Conservation (phyloP, 2,329 filamentous ascomycete genomes). For the Cladophialophora bantiana region DNA sequence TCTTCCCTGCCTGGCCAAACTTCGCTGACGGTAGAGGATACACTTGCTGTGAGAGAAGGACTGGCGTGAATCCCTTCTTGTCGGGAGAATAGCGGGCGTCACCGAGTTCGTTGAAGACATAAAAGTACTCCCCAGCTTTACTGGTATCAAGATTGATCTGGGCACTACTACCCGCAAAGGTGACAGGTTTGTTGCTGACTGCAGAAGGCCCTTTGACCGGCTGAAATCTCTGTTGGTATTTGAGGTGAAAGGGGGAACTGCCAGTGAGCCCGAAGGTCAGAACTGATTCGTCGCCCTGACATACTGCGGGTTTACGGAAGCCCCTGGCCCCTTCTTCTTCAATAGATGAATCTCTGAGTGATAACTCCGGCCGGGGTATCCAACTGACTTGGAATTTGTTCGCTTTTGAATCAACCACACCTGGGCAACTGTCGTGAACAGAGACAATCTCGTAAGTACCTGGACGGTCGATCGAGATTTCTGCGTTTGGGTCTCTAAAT, state of each 20-base stretch:
- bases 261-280: conserved; percentile 82
- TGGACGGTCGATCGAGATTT: conserved; percentile 68
- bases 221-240: conserved; percentile 80
- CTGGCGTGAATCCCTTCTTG: conserved; percentile 66
- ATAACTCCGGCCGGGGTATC: conserved; percentile 80
- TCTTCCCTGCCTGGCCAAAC: conserved; percentile 86
- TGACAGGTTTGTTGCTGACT: conserved; percentile 71
- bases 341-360: conserved; percentile 69
- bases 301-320: conserved; percentile 80
- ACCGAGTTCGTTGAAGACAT: conserved; percentile 81
- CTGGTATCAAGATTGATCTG: conserved; percentile 85
- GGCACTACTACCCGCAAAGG: conserved; percentile 76
- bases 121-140: conserved; percentile 82
- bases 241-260: conserved; percentile 80
- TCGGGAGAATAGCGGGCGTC: conserved; percentile 86
- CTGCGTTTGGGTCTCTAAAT: conserved; percentile 70
- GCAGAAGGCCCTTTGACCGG: conserved; percentile 70
- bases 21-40: conserved; percentile 81
- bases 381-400: conserved; percentile 81
- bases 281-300: conserved; percentile 91
- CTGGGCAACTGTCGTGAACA: conserved; percentile 83
- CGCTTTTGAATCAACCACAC: conserved; percentile 75
- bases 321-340: conserved; percentile 62
- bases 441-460: conserved; percentile 82
- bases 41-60: conserved; percentile 81